These are phyloP conservation scores for Cryphonectria parasitica DNA, from an alignment of 2,329 filamentous ascomycete species.

Conservation along the genomic window DNA sequence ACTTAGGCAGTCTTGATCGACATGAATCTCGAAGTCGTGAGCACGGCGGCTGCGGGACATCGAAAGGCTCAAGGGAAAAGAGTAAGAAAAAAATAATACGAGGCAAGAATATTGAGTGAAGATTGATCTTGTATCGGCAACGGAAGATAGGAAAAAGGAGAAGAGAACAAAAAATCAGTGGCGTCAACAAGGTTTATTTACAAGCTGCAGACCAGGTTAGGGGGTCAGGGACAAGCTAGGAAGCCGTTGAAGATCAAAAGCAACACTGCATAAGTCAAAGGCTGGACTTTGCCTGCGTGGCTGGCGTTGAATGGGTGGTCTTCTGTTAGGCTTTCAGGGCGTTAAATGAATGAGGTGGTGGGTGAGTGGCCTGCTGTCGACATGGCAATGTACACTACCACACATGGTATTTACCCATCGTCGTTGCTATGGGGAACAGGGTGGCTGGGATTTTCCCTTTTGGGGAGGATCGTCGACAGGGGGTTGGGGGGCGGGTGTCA, in stretches of 20 bases:
- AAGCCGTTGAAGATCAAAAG: conserved; percentile 10
- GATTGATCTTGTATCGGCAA: not conserved
- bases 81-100: not conserved
- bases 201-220: not conserved
- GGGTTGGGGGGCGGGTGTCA: not conserved
- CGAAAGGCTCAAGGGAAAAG: not conserved
- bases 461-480: conserved; percentile 12
- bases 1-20: conserved; percentile 50
- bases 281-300: conserved; percentile 26
- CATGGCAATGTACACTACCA: not conserved
- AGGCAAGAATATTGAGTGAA: conserved; percentile 11
- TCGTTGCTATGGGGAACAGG: conserved; percentile 24
- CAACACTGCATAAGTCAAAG: conserved; percentile 10
- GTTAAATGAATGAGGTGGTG: no score
- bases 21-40: conserved; percentile 52
- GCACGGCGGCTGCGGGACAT: conserved; percentile 35
- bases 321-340: conserved; percentile 1
- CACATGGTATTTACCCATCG: conserved; percentile 19
- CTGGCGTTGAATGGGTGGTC: conserved; percentile 14
- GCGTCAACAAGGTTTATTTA: conserved; percentile 7
- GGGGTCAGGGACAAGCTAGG: not conserved
- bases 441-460: conserved; percentile 35
- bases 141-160: not conserved
- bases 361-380: not conserved
- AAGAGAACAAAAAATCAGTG: not conserved